Conservation (phyloP, 352 stramenopile species). For the Phytophthora parvispora region DNA sequence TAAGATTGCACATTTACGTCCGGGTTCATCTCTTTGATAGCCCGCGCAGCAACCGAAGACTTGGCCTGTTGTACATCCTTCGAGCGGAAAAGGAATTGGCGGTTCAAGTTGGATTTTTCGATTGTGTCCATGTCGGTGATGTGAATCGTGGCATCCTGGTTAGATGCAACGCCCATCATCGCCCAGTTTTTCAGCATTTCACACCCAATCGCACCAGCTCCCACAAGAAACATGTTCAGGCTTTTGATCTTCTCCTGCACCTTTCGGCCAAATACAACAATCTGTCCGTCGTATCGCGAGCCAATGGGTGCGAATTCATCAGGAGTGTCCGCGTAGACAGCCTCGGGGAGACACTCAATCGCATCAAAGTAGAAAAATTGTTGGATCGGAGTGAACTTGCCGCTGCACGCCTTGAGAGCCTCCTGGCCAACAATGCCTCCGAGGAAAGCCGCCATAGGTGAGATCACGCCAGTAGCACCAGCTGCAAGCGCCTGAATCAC, state of each 20-base stretch:
- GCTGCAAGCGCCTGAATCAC: constrained; percentile 85
- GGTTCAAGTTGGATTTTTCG: constrained; percentile 99
- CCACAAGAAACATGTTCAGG: constrained; percentile 98
- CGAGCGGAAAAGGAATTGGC: constrained; percentile 99
- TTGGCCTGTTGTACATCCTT: constrained; percentile 98
- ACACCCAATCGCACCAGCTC: constrained; percentile 99
- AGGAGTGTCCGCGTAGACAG: constrained; percentile 49
- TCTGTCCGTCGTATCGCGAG: constrained; percentile 95
- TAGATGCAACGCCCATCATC: constrained; percentile 98
- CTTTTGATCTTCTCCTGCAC: constrained; percentile 89
- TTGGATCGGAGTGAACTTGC: constrained; percentile 99
- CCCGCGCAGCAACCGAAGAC: constrained; percentile 93
- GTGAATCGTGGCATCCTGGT: constrained; percentile 89
- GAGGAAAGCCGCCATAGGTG: constrained; percentile 97
- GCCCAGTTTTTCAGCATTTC: constrained; percentile 99
- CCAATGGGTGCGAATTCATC: constrained; percentile 75
- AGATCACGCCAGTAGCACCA: constrained; percentile 93
- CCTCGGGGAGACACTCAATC: constrained; percentile 96
- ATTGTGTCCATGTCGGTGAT: constrained; percentile 99
- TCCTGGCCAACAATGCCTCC: constrained; percentile 98
- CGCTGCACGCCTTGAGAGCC: constrained; percentile 98
- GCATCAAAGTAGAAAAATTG: constrained; percentile 99
- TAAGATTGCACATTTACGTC: constrained; percentile 93
- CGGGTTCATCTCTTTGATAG: constrained; percentile 97
- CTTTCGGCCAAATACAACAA: constrained; percentile 90